phyloP scores from a whole-genome alignment of 345 rosid species.

The Gynandropsis gynandra region DNA sequence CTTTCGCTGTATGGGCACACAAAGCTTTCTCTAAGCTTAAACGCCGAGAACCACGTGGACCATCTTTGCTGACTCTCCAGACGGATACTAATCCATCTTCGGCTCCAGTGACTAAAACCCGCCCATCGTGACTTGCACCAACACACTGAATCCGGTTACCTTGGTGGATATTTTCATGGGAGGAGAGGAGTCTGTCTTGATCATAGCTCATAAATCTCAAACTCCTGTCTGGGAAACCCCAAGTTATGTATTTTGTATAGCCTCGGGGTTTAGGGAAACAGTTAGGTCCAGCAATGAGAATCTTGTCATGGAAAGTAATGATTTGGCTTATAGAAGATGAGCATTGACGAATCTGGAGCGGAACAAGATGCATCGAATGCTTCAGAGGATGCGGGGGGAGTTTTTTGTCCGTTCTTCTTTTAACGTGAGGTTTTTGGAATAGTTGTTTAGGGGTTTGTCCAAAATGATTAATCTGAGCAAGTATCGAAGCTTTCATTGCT shows the following conservation, averaged over 20 bases:
- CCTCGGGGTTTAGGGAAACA: conserved; percentile 84
- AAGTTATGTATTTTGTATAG: conserved; percentile 71
- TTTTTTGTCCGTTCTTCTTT: conserved; percentile 59
- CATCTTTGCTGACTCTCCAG: conserved; percentile 76
- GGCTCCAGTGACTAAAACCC: conserved; percentile 82
- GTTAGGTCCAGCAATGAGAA: conserved; percentile 67
- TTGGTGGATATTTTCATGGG: conserved; percentile 97
- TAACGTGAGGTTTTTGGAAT: conserved; percentile 67
- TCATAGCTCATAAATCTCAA: conserved; percentile 95
- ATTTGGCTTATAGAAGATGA: conserved; percentile 74
- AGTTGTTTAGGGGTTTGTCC: conserved; percentile 98
- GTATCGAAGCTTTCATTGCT: conserved; percentile 52
- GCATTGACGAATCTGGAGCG: conserved; percentile 75
- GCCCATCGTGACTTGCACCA: conserved; percentile 89
- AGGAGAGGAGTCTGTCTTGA: conserved; percentile 84
- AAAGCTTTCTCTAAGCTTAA: conserved; percentile 72
- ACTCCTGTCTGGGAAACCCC: conserved; percentile 98
- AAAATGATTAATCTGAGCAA: conserved; percentile 78
- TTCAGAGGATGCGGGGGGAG: conserved; percentile 81
- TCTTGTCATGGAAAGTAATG: conserved; percentile 66
- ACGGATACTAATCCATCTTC: conserved; percentile 84
- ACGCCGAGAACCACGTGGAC: conserved; percentile 49
- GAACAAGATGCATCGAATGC: conserved; percentile 71
- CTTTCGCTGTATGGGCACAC: conserved; percentile 70
- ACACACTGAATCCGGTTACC: conserved; percentile 84